Percentiles rank a stretch among this genome's conserved stretches.
Evolutionary conservation across 2,329 filamentous ascomycete genomes (phyloP).

Genomic region (Stylonectria norvegica): DNA sequence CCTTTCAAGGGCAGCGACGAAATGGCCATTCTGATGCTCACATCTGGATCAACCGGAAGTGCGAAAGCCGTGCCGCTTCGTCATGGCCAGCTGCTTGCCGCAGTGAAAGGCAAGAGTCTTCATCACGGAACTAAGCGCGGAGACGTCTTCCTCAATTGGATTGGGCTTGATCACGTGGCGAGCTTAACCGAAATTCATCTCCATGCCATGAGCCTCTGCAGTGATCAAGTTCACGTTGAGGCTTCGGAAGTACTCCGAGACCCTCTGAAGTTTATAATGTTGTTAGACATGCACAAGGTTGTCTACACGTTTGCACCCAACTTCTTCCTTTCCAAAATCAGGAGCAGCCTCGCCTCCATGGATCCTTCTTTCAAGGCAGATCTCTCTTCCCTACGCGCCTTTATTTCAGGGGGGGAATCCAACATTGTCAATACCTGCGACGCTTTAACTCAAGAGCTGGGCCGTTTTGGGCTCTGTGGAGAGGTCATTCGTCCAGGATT

Average conservation of each 20-base stretch:
- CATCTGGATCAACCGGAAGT: constrained; percentile 50
- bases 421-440: neutral
- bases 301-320: neutral
- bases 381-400: neutral
- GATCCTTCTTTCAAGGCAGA: neutral
- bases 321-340: neutral
- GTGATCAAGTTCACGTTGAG: constrained; percentile 14
- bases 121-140: constrained; percentile 12
- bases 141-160: constrained; percentile 45
- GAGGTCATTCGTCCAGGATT: neutral
- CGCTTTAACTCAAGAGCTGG: neutral
- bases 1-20: constrained; percentile 1
- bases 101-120: constrained; percentile 38
- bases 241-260: neutral
- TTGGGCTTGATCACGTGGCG: constrained; percentile 53
- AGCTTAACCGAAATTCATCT: constrained; percentile 51
- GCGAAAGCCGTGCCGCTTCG: constrained; percentile 47
- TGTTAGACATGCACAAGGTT: neutral
- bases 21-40: constrained; percentile 45
- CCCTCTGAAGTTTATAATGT: neutral
- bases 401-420: neutral
- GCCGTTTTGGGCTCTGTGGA: neutral
- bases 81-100: constrained; percentile 41
- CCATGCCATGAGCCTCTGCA: constrained; percentile 39
- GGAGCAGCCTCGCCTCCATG: neutral